These are phyloP conservation scores for Pseudocercospora ulei DNA, from an alignment of 2,329 filamentous ascomycete genomes.

Conservation along the genomic window DNA sequence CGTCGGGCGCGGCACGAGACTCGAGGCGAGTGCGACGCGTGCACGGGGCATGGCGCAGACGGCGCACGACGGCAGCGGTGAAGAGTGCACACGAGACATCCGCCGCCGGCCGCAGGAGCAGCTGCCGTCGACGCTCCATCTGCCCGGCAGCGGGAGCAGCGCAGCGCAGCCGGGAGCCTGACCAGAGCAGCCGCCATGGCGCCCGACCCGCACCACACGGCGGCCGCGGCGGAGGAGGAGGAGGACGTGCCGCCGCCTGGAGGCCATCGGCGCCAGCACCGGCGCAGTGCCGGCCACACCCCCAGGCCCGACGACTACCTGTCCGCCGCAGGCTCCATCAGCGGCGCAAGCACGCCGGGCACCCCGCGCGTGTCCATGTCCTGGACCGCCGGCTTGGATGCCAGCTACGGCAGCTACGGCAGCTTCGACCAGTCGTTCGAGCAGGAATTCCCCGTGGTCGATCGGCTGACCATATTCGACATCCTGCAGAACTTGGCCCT, in stretches of 20 bases:
- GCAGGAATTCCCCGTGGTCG: conserved; percentile 75
- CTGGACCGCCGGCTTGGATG: conserved; percentile 70
- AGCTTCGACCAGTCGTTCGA: conserved; percentile 75
- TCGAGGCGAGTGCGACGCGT: no score
- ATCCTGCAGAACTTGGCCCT: conserved; percentile 86
- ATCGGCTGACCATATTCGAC: conserved; percentile 84
- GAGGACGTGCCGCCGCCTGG: conserved; percentile 22
- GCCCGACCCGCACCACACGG: conserved; percentile 28
- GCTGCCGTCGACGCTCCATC: no score
- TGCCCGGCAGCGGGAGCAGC: no score
- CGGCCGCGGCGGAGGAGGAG: conserved; percentile 29
- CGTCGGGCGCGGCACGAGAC: no score
- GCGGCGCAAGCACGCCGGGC: conserved; percentile 32
- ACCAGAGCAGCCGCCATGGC: conserved; percentile 16
- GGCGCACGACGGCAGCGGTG: not conserved
- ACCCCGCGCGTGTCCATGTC: conserved; percentile 49
- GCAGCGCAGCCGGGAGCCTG: no score
- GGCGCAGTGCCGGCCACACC: conserved; percentile 16
- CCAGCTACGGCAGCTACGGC: conserved; percentile 56
- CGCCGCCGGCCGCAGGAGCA: conserved; percentile 25
- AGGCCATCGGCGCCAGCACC: conserved; percentile 11
- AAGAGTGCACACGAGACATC: no score
- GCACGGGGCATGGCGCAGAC: not conserved
- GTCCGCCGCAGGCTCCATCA: conserved; percentile 35
- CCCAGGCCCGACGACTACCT: conserved; percentile 29